Conservation (phyloP, 2,329 filamentous ascomycete genomes). For the Penicillium decumbens region DNA sequence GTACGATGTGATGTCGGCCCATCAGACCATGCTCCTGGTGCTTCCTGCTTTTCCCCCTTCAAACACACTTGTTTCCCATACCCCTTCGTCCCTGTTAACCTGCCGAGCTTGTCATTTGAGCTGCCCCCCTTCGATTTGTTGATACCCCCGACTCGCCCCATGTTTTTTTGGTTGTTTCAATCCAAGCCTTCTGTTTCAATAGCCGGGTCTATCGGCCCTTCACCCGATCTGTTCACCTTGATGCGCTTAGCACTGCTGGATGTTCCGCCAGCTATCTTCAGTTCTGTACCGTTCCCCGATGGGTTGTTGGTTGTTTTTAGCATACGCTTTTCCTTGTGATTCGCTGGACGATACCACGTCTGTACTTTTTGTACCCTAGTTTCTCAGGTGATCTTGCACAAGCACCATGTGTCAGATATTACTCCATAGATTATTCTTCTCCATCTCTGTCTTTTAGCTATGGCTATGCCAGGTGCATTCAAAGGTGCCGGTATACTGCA, state of each 20-base stretch:
- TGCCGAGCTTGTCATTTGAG: constrained; percentile 7
- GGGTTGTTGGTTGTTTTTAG: neutral
- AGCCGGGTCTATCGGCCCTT: constrained; percentile 3
- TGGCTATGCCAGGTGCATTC: neutral
- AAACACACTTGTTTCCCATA: constrained; percentile 6
- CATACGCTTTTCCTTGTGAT: neutral
- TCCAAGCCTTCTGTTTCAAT: constrained; percentile 15
- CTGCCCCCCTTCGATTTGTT: constrained; percentile 17
- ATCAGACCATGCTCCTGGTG: neutral
- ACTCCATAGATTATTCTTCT: neutral
- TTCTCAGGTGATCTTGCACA: neutral
- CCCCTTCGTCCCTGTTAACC: constrained; percentile 5
- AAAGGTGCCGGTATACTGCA: neutral
- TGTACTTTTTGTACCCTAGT: neutral
- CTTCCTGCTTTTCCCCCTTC: constrained; percentile 4
- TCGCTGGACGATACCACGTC: neutral
- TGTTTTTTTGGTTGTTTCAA: constrained; percentile 16
- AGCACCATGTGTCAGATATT: neutral
- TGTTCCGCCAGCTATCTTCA: neutral
- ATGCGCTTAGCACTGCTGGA: neutral
- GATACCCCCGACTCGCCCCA: constrained; percentile 24
- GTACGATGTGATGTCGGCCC: constrained; percentile 8
- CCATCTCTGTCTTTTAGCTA: neutral
- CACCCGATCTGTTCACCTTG: neutral
- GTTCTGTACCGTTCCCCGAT: neutral